Conservation (phyloP, 1,284 basidiomycete species). For the Hypsizygus ulmarius region DNA sequence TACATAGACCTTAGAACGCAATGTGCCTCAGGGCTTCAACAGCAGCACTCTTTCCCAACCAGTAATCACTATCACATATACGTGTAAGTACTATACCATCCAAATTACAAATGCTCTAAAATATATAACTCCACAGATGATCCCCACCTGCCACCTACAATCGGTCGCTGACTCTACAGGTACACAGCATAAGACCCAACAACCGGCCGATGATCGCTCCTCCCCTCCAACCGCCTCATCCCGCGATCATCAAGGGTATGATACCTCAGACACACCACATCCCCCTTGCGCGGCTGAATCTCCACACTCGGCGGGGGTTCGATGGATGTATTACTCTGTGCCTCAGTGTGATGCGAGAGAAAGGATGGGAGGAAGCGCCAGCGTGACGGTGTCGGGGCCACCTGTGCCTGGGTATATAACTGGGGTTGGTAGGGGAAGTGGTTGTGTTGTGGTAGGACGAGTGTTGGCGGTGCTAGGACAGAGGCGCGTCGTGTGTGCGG, state of each 20-base stretch:
- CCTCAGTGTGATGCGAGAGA: conserved; percentile 33
- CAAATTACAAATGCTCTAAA: too few species aligned
- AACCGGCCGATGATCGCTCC: conserved; percentile 78
- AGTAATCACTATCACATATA: too few species aligned
- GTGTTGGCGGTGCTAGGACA: conserved; percentile 21
- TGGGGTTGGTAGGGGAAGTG: conserved; percentile 4
- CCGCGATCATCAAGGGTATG: conserved; percentile 71
- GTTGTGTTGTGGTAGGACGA: conserved; percentile 11
- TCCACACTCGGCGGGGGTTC: conserved; percentile 28
- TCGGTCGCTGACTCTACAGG: too few species aligned
- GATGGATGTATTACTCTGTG: conserved; percentile 26
- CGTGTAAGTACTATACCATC: too few species aligned
- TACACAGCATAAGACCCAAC: conserved; percentile 72
- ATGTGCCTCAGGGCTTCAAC: too few species aligned
- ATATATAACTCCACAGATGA: too few species aligned
- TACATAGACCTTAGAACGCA: too few species aligned
- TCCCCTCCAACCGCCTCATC: conserved; percentile 75
- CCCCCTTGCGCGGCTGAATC: conserved; percentile 46
- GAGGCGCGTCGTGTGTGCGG: background rate
- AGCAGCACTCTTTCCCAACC: too few species aligned
- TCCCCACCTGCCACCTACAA: too few species aligned
- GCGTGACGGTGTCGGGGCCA: conserved; percentile 32
- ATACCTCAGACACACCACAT: conserved; percentile 69
- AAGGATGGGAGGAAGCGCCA: conserved; percentile 61
- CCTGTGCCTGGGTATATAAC: conserved; percentile 25